Conservation (phyloP, 164 flowering plant species). For the Nymphaea thermarum region DNA sequence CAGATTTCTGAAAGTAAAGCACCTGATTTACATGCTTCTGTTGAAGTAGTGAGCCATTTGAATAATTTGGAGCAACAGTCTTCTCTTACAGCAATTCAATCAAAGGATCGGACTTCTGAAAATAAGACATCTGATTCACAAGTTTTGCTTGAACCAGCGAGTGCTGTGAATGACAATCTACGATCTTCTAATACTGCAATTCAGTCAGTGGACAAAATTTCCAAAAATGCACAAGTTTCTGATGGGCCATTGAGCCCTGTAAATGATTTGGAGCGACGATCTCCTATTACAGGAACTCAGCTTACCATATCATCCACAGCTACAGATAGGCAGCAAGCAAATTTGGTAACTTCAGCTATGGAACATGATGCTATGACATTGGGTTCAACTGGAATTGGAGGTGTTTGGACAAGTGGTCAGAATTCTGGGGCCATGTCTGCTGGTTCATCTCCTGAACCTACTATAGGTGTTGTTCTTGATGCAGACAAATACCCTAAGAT, state of each 20-base stretch:
- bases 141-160: constrained; percentile 22
- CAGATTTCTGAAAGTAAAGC: neutral
- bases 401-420: neutral
- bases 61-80: neutral
- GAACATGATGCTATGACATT: constrained; percentile 18
- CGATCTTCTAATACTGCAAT: neutral
- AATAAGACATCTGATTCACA: constrained; percentile 4
- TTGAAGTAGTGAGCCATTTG: neutral
- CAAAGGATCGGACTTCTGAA: neutral
- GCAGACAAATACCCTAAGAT: neutral
- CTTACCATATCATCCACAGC: constrained; percentile 18
- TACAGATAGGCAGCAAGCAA: constrained; percentile 9
- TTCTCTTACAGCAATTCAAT: neutral
- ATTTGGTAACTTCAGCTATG: constrained; percentile 24
- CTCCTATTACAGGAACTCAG: neutral
- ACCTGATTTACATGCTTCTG: neutral
- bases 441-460: neutral
- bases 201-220: neutral
- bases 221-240: neutral
- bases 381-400: neutral
- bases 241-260: neutral
- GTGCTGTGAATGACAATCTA: constrained; percentile 2
- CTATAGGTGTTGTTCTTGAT: neutral
- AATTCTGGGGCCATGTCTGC: neutral
- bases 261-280: constrained; percentile 6